Base-by-base conservation (phyloP, 495 filamentous ascomycete genomes). In the Lepraria neglecta region DNA sequence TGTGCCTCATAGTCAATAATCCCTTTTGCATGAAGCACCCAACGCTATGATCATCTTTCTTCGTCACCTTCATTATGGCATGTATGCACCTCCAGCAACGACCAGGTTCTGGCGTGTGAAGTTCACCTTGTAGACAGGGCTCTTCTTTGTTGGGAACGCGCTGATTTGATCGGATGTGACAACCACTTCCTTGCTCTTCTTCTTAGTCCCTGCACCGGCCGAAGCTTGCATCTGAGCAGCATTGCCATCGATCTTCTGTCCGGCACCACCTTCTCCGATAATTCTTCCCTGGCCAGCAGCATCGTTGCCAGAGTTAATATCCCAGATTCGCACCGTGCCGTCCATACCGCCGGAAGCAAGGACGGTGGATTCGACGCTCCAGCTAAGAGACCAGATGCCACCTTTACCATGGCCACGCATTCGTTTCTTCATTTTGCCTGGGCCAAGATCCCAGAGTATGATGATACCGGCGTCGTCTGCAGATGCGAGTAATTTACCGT, bases 101-200 rank as follows among this genome's bases (percentile, higher is more conserved):
- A 96, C 84, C 67, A 97, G 71, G 66, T 98, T 98, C 86, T 92
- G 94, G 56, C 87, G 79, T 3, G 94, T 97, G 70, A 96, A 96
- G 69, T 85, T 82, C 51, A 95, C 92, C 77, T 92, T 95, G 72
- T 94, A 87, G 7, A 98, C 89, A 3, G 94, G 91, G 27, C 87
- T 90, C 77, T 94, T 95, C 82, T 97, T 98, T 19, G 94, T 97
- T 0, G 89, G 86, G 68, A 96, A 97, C 4, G 88, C 91, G 64
- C 83, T 86, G 73, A 97, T 90, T 75, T 97, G 92, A 68, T 98
- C 94, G 0, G 90, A 83, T 3, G 89, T 94, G 31, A 96, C 87
- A 62, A 89, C 86, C 6, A 91, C 86, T 62, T 96, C 92, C 74
- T 96, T 96, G 54, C 84, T 84, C 72, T 89, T 91, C 77, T 89